Percentiles rank a stretch among this genome's conserved stretches.
Evolutionary conservation across 1,139 yeast species (phyloP).

Genomic region (Saccharomyces pastorianus): DNA sequence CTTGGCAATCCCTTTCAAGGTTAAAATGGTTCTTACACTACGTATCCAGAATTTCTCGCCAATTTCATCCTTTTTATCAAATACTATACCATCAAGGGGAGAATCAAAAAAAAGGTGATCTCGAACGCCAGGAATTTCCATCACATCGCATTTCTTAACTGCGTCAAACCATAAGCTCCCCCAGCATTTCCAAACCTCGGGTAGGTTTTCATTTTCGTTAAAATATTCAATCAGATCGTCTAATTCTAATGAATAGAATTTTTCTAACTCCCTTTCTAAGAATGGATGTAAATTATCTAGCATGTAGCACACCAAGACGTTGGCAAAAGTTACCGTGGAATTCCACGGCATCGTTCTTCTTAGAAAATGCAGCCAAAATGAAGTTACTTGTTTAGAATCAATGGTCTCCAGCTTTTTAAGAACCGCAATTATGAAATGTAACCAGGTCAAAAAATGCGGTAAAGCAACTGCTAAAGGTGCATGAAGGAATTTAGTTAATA

Average conservation of each 20-base stretch:
- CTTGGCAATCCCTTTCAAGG: conserved; percentile 26
- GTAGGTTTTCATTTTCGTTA: conserved; percentile 50
- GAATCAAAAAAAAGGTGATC: conserved; percentile 51
- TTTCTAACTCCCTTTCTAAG: conserved; percentile 18
- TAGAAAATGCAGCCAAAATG: conserved; percentile 43
- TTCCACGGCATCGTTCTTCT: conserved; percentile 61
- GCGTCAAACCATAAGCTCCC: conserved; percentile 72
- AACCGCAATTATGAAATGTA: conserved; percentile 56
- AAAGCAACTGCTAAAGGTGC: conserved; percentile 68
- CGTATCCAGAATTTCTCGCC: conserved; percentile 31
- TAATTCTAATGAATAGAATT: conserved; percentile 16
- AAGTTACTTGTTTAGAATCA: conserved; percentile 22
- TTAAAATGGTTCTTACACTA: conserved; percentile 24
- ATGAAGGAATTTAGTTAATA: conserved; percentile 52
- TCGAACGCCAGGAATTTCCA: conserved; percentile 49
- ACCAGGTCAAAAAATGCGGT: conserved; percentile 65
- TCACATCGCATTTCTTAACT: conserved; percentile 39
- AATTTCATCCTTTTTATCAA: conserved; percentile 35
- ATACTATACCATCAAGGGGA: conserved; percentile 56
- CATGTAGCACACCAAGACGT: too few relatives aligned
- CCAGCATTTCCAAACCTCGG: conserved; percentile 81
- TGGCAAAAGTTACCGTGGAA: conserved; percentile 44
- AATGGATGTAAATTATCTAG: conserved; percentile 21
- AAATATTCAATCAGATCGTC: conserved; percentile 38
- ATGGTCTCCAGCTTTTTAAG: conserved; percentile 56